A percentile compares a stretch with the other conserved stretches of the same genome.
Conservation (phyloP, 176 grass and related monocot species). For the Musa beccarii region DNA sequence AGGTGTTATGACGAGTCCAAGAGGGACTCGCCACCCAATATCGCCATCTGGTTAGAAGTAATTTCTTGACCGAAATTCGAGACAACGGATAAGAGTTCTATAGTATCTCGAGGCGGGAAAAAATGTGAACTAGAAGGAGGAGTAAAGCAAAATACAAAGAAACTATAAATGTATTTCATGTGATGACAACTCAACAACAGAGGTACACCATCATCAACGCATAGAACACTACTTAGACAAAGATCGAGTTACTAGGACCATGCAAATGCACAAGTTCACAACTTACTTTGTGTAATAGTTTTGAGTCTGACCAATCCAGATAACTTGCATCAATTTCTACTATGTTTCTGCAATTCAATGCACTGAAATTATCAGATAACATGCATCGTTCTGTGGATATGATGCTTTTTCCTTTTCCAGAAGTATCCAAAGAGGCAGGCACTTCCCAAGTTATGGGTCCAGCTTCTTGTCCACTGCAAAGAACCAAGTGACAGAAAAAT, state of each 20-base stretch:
- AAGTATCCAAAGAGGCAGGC: slow-evolving; percentile 7
- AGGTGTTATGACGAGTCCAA: no score
- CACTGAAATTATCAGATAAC: slow-evolving; percentile 36
- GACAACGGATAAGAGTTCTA: no score
- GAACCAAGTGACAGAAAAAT: slow-evolving; percentile 20
- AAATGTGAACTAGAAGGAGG: background rate
- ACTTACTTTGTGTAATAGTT: slow-evolving; percentile 53
- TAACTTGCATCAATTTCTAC: slow-evolving; percentile 29
- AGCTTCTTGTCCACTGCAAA: slow-evolving; percentile 65
- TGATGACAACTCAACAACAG: background rate
- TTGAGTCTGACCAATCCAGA: slow-evolving; percentile 38
- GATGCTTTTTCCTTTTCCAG: slow-evolving; percentile 26
- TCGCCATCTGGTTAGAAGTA: no score
- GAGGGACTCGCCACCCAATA: no score
- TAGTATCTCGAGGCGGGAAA: background rate
- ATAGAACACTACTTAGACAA: background rate
- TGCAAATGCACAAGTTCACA: background rate
- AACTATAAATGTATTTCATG: no score
- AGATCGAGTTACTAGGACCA: background rate
- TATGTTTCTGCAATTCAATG: slow-evolving; percentile 14
- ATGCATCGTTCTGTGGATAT: slow-evolving; percentile 19
- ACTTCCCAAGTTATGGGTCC: slow-evolving; percentile 58
- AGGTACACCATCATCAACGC: background rate
- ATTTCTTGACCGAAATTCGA: no score
- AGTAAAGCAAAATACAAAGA: background rate